Evolutionary conservation across 257 asterid genomes (phyloP), one percentile per base, ranked within the genome.

Genomic region (Agastache rugosa): DNA sequence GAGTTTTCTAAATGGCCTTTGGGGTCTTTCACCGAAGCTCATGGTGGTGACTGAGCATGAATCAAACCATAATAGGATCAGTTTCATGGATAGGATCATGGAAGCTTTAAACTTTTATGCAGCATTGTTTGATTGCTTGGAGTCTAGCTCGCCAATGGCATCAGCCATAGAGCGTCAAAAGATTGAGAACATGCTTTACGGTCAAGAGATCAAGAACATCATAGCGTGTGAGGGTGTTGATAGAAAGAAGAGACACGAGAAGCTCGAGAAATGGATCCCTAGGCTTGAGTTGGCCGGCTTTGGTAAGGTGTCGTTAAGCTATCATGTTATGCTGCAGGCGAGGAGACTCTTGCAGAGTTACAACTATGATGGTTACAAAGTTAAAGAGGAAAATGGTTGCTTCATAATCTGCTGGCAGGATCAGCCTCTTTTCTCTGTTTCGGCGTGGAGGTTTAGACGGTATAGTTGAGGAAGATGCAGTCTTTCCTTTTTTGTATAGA

Each of bases 31-130:
- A 0, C 97, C 97, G 4, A 91, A 91, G 42, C 72, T 91, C 5
- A 68, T 91, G 89, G 86, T 88, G 47, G 84, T 88, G 37, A 87
- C 95, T 0, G 95, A 91, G 85, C 93, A 91, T 80, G 97, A 91
- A 75, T 84, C 95, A 4, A 83, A 87, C 80, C 95, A 85, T 76
- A 88, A 84, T 8, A 85, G 87, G 56, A 27, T 31, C 20, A 80
- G 17, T 19, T 41, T 88, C 72, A 87, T 84, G 87, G 95, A 91
- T 37, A 79, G 97, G 67, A 80, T 83, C 8, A 79, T 76, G 66
- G 95, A 91, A 54, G 87, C 97, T 0, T 54, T 91, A 2, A 83
- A 87, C 55, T 91, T 72, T 41, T 91, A 91, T 15, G 95, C 93
- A 0, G 88, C 97, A 1, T 79, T 91, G 2, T 91, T 91, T 69